These are phyloP conservation scores for Termitomyces sp. DNA, from an alignment of 768 basidiomycete genomes.

Conservation along the genomic window DNA sequence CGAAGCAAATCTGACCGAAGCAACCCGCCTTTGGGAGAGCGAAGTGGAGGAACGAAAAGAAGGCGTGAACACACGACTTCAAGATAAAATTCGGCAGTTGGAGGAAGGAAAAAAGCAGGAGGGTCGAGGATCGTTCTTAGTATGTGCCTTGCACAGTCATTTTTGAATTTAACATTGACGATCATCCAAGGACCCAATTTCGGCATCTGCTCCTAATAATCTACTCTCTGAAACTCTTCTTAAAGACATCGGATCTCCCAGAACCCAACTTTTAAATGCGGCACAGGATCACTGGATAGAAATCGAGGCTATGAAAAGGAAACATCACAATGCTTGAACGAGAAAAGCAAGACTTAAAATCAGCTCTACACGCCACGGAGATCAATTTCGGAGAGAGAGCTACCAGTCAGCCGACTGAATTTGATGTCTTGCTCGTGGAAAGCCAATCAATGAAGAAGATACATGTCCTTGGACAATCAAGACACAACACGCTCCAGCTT, in stretches of 20 bases:
- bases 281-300: background rate
- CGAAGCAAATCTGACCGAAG: background rate
- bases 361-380: background rate
- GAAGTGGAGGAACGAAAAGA: background rate
- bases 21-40: background rate
- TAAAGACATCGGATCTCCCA: background rate
- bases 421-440: background rate
- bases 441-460: background rate
- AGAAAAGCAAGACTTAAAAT: background rate
- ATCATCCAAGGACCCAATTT: background rate
- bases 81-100: background rate
- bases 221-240: background rate
- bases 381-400: background rate
- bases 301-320: background rate
- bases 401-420: background rate
- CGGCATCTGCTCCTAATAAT: background rate
- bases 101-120: background rate
- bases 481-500: background rate
- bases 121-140: background rate
- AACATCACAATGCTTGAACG: background rate
- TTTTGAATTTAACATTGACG: background rate
- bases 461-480: background rate
- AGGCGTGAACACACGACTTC: background rate
- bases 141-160: background rate
- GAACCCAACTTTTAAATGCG: background rate